A percentile compares a stretch with the other conserved stretches of the same genome.
These are phyloP conservation scores for Acacia acuminata DNA, from an alignment of 306 rosid species.

Conservation along the genomic window DNA sequence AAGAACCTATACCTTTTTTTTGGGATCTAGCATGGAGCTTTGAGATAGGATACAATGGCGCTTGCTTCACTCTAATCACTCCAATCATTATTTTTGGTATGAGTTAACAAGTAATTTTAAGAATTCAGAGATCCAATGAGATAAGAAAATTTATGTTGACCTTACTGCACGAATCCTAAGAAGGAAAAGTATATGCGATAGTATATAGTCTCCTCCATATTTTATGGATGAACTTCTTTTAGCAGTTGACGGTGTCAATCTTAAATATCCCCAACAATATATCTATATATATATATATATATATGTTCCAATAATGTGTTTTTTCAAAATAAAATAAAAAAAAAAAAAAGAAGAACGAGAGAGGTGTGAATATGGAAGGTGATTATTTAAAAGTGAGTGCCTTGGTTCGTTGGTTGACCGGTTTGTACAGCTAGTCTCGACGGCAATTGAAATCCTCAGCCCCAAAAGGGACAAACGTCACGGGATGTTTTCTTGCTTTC, in stretches of 20 bases:
- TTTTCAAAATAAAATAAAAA: too few relatives aligned
- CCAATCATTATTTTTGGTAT: too few relatives aligned
- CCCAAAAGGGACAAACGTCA: background rate
- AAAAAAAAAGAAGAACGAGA: background rate
- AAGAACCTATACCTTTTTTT: background rate
- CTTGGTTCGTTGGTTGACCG: background rate
- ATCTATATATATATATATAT: too few relatives aligned
- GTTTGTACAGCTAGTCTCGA: background rate
- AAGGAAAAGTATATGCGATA: background rate
- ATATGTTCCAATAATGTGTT: too few relatives aligned
- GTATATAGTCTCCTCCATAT: background rate
- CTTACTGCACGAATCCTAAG: background rate
- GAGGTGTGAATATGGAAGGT: background rate
- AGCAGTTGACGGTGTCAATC: background rate
- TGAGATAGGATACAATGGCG: background rate
- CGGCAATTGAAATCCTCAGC: background rate
- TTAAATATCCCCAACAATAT: background rate
- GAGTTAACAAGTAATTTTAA: background rate
- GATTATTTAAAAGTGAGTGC: too few relatives aligned
- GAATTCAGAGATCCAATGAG: background rate
- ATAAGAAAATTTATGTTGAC: background rate
- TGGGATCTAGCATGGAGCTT: too few relatives aligned
- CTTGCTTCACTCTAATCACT: too few relatives aligned
- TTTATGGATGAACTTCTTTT: background rate
- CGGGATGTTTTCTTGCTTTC: slow-evolving; percentile 21